A percentile compares a stretch with the other conserved stretches of the same genome.
These are phyloP conservation scores for Primulina huaijiensis DNA, from an alignment of 257 asterid species.

Conservation along the genomic window DNA sequence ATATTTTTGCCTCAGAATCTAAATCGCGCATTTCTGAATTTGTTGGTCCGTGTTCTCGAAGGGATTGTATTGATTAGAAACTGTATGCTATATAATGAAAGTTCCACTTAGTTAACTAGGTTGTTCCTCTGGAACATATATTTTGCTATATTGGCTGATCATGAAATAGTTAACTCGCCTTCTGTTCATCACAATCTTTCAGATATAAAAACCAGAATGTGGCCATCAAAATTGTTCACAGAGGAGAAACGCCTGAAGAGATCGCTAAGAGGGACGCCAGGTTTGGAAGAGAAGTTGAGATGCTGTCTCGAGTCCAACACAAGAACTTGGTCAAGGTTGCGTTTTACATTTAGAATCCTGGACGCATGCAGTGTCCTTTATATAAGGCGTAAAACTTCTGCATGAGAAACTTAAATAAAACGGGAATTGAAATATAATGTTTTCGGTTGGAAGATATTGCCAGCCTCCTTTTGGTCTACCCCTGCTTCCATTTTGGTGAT, in stretches of 20 bases:
- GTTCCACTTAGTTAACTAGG: not conserved
- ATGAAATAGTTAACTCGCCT: slow-evolving; percentile 2
- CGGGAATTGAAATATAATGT: not conserved
- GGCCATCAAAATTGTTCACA: slow-evolving; percentile 72
- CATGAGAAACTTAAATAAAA: not conserved
- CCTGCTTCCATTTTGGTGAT: not conserved
- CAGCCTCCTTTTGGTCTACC: not conserved
- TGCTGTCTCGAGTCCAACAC: slow-evolving; percentile 91
- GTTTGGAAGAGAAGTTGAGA: slow-evolving; percentile 77
- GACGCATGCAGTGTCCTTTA: not conserved
- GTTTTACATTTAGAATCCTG: not conserved
- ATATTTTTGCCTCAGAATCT: not conserved
- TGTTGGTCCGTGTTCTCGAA: not conserved
- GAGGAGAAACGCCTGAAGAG: slow-evolving; percentile 77
- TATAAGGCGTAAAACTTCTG: not conserved
- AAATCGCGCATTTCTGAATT: not conserved
- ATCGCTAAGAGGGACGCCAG: slow-evolving; percentile 62
- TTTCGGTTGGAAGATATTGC: not conserved
- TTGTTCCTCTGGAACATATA: not conserved
- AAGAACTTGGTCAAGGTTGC: slow-evolving; percentile 90
- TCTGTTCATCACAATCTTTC: slow-evolving; percentile 13
- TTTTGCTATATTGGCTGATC: slow-evolving; percentile 1
- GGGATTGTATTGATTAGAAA: not conserved
- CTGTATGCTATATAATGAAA: not conserved
- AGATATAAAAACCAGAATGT: slow-evolving; percentile 87